Evolutionary conservation across 345 rosid genomes (phyloP).

Genomic region (Heritiera fomes): DNA sequence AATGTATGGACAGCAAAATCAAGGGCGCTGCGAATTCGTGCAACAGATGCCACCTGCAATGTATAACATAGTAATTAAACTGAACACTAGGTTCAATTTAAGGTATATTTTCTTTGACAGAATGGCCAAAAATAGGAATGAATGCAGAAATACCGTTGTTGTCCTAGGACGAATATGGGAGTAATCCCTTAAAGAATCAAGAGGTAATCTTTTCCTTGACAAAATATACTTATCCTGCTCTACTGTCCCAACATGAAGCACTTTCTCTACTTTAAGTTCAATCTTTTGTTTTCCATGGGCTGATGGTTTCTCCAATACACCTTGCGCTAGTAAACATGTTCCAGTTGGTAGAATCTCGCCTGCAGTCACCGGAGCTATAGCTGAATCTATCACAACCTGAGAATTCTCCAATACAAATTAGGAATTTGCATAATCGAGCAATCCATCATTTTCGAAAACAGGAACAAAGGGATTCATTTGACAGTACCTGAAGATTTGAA

Average conservation of each 20-base stretch:
- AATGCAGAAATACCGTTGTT: slow-evolving; percentile 53
- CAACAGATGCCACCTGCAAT: slow-evolving; percentile 74
- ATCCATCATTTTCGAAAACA: neutral
- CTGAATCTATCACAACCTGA: slow-evolving; percentile 74
- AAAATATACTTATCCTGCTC: slow-evolving; percentile 60
- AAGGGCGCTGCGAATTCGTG: slow-evolving; percentile 64
- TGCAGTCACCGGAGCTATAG: slow-evolving; percentile 40
- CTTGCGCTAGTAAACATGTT: slow-evolving; percentile 74
- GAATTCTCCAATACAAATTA: neutral
- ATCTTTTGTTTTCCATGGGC: slow-evolving; percentile 38
- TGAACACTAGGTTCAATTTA: slow-evolving; percentile 15
- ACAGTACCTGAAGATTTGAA: slow-evolving; percentile 56
- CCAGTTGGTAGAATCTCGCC: slow-evolving; percentile 52
- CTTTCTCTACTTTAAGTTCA: slow-evolving; percentile 62
- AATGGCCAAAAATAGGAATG: neutral
- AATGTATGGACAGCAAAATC: slow-evolving; percentile 66
- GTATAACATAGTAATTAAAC: slow-evolving; percentile 9
- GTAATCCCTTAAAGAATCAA: slow-evolving; percentile 60
- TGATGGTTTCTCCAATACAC: slow-evolving; percentile 41
- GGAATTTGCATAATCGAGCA: neutral
- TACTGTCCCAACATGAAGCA: slow-evolving; percentile 78
- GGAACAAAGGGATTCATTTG: neutral
- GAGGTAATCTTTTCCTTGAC: slow-evolving; percentile 69
- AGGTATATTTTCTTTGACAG: slow-evolving; percentile 8
- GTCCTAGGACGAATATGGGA: slow-evolving; percentile 88